These are phyloP conservation scores for Globisporangium middletonii DNA, from an alignment of 352 stramenopile species.

Conservation along the genomic window DNA sequence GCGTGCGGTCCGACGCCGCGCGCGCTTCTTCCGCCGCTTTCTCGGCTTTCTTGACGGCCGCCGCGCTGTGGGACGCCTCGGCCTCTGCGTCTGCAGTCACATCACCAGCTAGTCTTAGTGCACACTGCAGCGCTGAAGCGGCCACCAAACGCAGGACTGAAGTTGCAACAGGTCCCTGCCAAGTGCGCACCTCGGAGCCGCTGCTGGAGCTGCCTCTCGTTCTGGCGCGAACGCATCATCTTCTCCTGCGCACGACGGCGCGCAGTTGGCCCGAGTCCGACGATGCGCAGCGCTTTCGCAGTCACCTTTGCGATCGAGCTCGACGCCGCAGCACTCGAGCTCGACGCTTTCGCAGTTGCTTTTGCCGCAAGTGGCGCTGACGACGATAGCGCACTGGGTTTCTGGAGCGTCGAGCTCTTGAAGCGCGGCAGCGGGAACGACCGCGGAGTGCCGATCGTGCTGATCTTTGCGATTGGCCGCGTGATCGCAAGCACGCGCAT, in stretches of 20 bases:
- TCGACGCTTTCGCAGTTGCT: slow-evolving; percentile 2
- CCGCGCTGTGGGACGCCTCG: not conserved
- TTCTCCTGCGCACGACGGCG: slow-evolving; percentile 20
- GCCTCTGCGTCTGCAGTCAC: slow-evolving; percentile 1
- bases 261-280: slow-evolving; percentile 19
- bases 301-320: not conserved
- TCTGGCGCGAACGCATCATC: slow-evolving; percentile 10
- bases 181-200: not conserved
- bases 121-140: too few species aligned
- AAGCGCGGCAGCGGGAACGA: slow-evolving; percentile 5
- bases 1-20: slow-evolving; percentile 25
- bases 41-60: slow-evolving; percentile 10
- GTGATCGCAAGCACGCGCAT: slow-evolving; percentile 14
- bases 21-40: slow-evolving; percentile 17
- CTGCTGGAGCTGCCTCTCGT: slow-evolving; percentile 10
- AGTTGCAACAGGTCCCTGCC: not conserved
- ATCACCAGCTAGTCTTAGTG: not conserved
- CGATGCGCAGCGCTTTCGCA: slow-evolving; percentile 18
- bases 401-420: slow-evolving; percentile 7
- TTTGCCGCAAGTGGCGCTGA: not conserved
- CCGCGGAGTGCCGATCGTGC: not conserved
- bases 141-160: too few species aligned
- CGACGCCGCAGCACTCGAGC: not conserved
- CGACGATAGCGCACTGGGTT: not conserved
- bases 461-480: not conserved